A percentile compares a stretch with the other conserved stretches of the same genome.
These are phyloP conservation scores for Apophysomyces trapeziformis DNA, from an alignment of 371 early-diverging fungal genomes.

Conservation along the genomic window DNA sequence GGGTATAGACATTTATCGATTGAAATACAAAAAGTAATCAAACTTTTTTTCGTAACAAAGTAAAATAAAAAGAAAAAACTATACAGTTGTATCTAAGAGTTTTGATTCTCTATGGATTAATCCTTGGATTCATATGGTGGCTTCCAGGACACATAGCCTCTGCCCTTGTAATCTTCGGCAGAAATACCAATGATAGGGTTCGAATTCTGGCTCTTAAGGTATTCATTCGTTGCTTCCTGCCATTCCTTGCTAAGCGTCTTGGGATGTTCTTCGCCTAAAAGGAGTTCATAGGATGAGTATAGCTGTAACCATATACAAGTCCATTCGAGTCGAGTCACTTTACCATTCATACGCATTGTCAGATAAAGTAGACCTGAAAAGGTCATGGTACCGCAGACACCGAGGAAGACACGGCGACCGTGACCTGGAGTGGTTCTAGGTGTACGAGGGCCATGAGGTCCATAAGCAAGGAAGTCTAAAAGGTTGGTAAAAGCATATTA, in stretches of 20 bases:
- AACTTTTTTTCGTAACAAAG: no score
- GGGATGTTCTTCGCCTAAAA: slow-evolving; percentile 65
- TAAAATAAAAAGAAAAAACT: no score
- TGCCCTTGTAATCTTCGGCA: slow-evolving; percentile 83
- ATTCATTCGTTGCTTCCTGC: slow-evolving; percentile 88
- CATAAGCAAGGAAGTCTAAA: slow-evolving; percentile 89
- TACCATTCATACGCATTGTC: slow-evolving; percentile 70
- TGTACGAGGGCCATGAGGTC: slow-evolving; percentile 90
- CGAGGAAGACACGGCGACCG: slow-evolving; percentile 71
- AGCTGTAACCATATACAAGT: no score
- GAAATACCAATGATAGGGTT: slow-evolving; percentile 91
- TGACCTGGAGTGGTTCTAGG: slow-evolving; percentile 77
- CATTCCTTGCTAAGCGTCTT: slow-evolving; percentile 88
- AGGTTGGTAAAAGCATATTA: background rate
- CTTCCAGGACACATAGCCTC: slow-evolving; percentile 56
- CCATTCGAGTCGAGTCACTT: slow-evolving; percentile 26
- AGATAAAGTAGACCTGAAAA: slow-evolving; percentile 68
- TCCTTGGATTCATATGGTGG: slow-evolving; percentile 4
- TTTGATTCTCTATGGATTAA: background rate
- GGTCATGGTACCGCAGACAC: slow-evolving; percentile 64
- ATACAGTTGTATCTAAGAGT: no score
- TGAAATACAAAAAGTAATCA: no score
- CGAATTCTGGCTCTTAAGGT: slow-evolving; percentile 79
- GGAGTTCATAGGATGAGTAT: background rate
- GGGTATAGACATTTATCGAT: no score